Percentiles rank a stretch among this genome's conserved stretches.
phyloP scores from a whole-genome alignment of 768 basidiomycete species.

The Scleroderma bovista region DNA sequence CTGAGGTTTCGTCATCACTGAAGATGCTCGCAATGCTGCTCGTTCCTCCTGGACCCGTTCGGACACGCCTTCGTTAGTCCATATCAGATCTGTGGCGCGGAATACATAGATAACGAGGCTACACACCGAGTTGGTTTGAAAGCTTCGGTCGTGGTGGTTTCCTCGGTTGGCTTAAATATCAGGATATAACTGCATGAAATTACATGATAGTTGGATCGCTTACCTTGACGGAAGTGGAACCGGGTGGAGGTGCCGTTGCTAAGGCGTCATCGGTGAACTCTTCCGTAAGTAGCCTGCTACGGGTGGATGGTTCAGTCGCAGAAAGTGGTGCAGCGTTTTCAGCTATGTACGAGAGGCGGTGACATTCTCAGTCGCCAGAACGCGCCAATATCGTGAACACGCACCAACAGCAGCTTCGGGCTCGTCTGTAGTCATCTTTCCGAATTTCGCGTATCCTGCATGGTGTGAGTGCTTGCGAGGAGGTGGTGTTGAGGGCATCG shows the following conservation, averaged over 20 bases:
- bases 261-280: slow-evolving; percentile 55
- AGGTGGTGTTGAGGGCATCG: not conserved
- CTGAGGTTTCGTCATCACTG: slow-evolving; percentile 33
- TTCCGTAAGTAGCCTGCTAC: slow-evolving; percentile 14
- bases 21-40: slow-evolving; percentile 36
- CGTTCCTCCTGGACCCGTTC: slow-evolving; percentile 26
- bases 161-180: not conserved
- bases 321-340: slow-evolving; percentile 5
- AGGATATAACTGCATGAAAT: not conserved
- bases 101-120: not conserved
- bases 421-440: slow-evolving; percentile 35
- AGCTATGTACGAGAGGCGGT: not conserved
- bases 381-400: slow-evolving; percentile 6
- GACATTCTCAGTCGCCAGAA: not conserved
- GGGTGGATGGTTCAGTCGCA: slow-evolving; percentile 2
- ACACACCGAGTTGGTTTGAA: slow-evolving; percentile 49
- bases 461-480: not conserved
- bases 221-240: not conserved
- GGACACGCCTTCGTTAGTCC: slow-evolving; percentile 23
- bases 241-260: slow-evolving; percentile 45
- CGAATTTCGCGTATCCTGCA: slow-evolving; percentile 68
- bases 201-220: not conserved
- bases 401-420: slow-evolving; percentile 22
- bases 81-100: slow-evolving; percentile 2
- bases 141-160: not conserved